Percentiles rank a stretch among this genome's conserved stretches.
These are phyloP conservation scores for Botrytis hyacinthi DNA, from an alignment of 2,329 filamentous ascomycete genomes.

Conservation along the genomic window DNA sequence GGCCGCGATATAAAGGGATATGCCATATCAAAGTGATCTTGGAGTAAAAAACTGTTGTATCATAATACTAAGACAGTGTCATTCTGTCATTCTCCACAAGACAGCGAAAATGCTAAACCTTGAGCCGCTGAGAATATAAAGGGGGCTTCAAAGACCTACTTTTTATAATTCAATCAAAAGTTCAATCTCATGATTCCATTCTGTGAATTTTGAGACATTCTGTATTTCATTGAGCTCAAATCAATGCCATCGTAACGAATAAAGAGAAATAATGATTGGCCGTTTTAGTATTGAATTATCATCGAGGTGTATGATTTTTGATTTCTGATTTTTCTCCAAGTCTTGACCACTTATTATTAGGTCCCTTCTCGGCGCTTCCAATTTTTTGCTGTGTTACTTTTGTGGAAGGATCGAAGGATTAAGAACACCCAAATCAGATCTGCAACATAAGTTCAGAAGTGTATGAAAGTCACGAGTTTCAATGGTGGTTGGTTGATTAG, in stretches of 20 bases:
- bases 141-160: not conserved
- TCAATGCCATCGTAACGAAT: not conserved
- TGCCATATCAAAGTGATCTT: not conserved
- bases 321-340: not conserved
- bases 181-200: not conserved
- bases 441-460: not conserved
- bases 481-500: not conserved
- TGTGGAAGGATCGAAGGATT: not conserved
- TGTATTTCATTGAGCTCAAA: not conserved
- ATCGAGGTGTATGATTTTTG: not conserved
- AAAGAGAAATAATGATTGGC: not conserved
- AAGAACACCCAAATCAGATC: slow-evolving; percentile 1
- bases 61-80: not conserved
- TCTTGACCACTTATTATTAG: not conserved
- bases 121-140: not conserved
- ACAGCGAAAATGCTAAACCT: not conserved
- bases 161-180: not conserved
- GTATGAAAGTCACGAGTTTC: not conserved
- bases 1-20: not conserved
- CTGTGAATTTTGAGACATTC: not conserved
- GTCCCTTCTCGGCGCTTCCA: not conserved
- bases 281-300: not conserved
- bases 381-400: not conserved
- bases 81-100: not conserved
- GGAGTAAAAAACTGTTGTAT: not conserved